These are phyloP conservation scores for Phallus indusiatus DNA, from an alignment of 768 basidiomycete genomes.

Conservation along the genomic window DNA sequence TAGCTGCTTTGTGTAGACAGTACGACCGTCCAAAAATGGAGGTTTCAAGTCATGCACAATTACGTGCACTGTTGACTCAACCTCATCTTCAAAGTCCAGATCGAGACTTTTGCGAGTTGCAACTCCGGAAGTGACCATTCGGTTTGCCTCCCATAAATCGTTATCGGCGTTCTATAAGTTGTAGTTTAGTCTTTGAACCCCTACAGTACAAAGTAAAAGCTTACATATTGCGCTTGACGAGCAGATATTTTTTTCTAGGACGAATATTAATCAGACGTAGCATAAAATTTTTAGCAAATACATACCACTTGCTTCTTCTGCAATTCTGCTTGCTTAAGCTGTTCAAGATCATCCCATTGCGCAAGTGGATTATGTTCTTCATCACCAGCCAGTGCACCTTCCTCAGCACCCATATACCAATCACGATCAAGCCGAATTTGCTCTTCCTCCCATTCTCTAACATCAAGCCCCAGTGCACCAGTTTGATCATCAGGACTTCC, in stretches of 20 bases:
- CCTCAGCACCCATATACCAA: constrained; percentile 93
- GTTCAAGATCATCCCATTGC: constrained; percentile 81
- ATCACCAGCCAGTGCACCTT: constrained; percentile 75
- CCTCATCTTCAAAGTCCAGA: constrained; percentile 93
- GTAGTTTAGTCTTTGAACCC: constrained; percentile 14
- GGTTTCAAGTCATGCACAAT: constrained; percentile 97
- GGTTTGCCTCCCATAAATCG: constrained; percentile 97
- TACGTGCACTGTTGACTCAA: constrained; percentile 93
- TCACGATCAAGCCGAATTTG: constrained; percentile 86
- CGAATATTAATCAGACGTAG: constrained; percentile 13
- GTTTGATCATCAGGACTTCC: constrained; percentile 65
- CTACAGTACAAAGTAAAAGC: constrained; percentile 19
- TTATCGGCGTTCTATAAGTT: constrained; percentile 82
- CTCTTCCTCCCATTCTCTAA: constrained; percentile 96
- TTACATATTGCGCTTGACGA: constrained; percentile 89
- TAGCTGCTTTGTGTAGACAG: constrained; percentile 91
- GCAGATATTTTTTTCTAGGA: constrained; percentile 81
- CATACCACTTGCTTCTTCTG: constrained; percentile 65
- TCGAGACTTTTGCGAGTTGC: constrained; percentile 81
- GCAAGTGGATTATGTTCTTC: constrained; percentile 89
- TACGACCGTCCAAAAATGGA: constrained; percentile 94
- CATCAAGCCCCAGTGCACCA: constrained; percentile 54
- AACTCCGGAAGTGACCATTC: constrained; percentile 93
- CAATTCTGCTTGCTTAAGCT: constrained; percentile 63
- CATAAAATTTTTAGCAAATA: constrained; percentile 9